phyloP scores from a whole-genome alignment of 768 basidiomycete genomes.

The Cyclocybe aegerita region DNA sequence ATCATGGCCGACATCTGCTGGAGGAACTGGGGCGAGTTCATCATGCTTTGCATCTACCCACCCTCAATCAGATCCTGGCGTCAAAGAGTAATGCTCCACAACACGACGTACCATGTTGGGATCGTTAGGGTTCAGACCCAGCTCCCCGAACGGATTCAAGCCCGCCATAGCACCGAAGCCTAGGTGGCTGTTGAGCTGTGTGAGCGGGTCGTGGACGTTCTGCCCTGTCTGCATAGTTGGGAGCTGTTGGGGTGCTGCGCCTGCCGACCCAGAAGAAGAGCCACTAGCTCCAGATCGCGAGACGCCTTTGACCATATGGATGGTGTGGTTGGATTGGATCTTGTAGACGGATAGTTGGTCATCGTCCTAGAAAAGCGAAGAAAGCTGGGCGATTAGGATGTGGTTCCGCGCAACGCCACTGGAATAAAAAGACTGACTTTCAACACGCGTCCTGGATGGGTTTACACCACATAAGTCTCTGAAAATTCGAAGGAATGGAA shows the following conservation, averaged over 20 bases:
- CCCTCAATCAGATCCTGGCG: neutral
- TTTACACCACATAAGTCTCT: neutral
- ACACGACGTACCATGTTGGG: slow-evolving; percentile 79
- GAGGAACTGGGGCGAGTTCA: slow-evolving; percentile 82
- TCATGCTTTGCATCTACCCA: slow-evolving; percentile 74
- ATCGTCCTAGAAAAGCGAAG: slow-evolving; percentile 57
- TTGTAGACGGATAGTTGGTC: slow-evolving; percentile 84
- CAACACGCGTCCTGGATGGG: slow-evolving; percentile 59
- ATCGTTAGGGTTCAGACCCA: slow-evolving; percentile 90
- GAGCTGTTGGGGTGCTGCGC: slow-evolving; percentile 56
- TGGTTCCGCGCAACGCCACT: slow-evolving; percentile 1
- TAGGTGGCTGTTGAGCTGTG: slow-evolving; percentile 74
- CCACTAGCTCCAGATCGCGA: slow-evolving; percentile 43
- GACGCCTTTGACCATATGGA: slow-evolving; percentile 92
- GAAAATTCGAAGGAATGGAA: neutral
- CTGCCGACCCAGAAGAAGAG: slow-evolving; percentile 34
- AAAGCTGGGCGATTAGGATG: neutral
- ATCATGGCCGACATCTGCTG: slow-evolving; percentile 87
- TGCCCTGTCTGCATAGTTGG: slow-evolving; percentile 92
- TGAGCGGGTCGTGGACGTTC: slow-evolving; percentile 84
- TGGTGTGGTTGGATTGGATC: slow-evolving; percentile 84
- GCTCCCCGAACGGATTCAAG: slow-evolving; percentile 88
- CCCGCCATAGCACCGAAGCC: slow-evolving; percentile 82
- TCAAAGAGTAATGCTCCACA: neutral
- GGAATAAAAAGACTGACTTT: slow-evolving; percentile 44